Percentiles rank a stretch among this genome's conserved stretches.
phyloP scores from a whole-genome alignment of 768 basidiomycete genomes.

The Agaricus blazei region DNA sequence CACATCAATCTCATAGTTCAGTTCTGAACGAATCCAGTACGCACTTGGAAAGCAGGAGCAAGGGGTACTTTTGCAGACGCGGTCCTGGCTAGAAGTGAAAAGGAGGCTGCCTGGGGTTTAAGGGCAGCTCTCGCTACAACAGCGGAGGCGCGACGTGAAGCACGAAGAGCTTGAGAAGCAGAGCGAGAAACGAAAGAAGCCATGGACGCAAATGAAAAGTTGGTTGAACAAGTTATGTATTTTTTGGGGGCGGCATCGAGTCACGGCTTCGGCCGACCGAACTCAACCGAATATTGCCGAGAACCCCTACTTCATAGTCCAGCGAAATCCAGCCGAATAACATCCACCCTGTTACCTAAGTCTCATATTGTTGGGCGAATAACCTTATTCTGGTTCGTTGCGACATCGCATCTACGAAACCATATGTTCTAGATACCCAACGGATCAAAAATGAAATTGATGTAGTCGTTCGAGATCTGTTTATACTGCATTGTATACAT shows the following conservation, averaged over 20 bases:
- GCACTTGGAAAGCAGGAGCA: conserved; percentile 27
- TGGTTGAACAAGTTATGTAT: conserved; percentile 10
- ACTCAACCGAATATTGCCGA: conserved; percentile 3
- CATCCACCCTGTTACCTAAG: not conserved
- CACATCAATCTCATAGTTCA: conserved; percentile 6
- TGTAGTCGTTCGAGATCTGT: too few relatives aligned
- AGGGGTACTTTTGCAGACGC: conserved; percentile 35
- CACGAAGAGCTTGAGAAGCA: conserved; percentile 55
- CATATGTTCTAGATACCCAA: too few relatives aligned
- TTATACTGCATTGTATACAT: too few relatives aligned
- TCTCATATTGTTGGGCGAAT: not conserved
- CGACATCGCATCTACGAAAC: too few relatives aligned
- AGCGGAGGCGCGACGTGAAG: conserved; percentile 63
- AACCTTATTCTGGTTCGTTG: too few relatives aligned
- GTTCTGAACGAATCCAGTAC: conserved; percentile 9
- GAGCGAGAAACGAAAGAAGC: conserved; percentile 58
- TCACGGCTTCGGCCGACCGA: conserved; percentile 14
- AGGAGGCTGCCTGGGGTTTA: conserved; percentile 53
- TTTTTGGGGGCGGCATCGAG: conserved; percentile 13
- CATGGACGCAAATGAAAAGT: conserved; percentile 40
- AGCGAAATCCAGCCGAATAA: not conserved
- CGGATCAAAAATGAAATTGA: too few relatives aligned
- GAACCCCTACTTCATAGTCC: not conserved
- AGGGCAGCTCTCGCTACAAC: conserved; percentile 31
- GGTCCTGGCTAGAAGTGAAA: conserved; percentile 60